Conservation (phyloP, 2,329 filamentous ascomycete genomes). For the Chaetomium sp. region DNA sequence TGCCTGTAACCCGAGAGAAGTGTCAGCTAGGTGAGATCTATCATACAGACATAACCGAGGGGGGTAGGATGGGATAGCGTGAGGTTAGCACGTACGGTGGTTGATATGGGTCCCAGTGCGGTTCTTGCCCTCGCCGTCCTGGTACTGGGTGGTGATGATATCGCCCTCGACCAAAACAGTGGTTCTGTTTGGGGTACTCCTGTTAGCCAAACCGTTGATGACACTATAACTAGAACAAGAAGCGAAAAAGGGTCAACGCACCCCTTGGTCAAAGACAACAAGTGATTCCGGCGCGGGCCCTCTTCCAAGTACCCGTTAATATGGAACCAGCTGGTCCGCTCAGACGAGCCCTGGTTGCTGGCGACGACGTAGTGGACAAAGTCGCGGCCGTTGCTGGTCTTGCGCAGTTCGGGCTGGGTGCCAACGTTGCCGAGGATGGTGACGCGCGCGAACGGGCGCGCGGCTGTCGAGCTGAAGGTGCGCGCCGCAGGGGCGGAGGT, state of each 20-base stretch:
- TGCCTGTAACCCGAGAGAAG: neutral
- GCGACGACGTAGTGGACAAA: slow-evolving; percentile 72
- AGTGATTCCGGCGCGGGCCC: slow-evolving; percentile 62
- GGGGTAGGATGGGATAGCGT: neutral
- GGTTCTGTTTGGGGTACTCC: slow-evolving; percentile 45
- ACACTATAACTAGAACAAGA: neutral
- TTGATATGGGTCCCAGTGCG: slow-evolving; percentile 60
- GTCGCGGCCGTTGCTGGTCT: slow-evolving; percentile 65
- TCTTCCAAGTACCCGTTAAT: slow-evolving; percentile 65
- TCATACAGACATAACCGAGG: neutral
- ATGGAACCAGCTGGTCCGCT: slow-evolving; percentile 82
- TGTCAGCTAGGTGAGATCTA: neutral
- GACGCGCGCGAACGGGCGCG: slow-evolving; percentile 67
- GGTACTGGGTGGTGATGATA: slow-evolving; percentile 59
- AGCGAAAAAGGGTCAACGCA: slow-evolving; percentile 41
- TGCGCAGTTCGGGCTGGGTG: slow-evolving; percentile 66
- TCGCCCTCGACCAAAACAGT: slow-evolving; percentile 81
- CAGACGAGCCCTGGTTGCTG: slow-evolving; percentile 56
- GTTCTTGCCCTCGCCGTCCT: slow-evolving; percentile 64
- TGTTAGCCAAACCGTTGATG: neutral
- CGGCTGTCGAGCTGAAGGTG: slow-evolving; percentile 67
- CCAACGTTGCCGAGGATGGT: slow-evolving; percentile 81
- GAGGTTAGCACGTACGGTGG: slow-evolving; percentile 59
- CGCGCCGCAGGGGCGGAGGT: slow-evolving; percentile 40
- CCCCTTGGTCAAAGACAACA: slow-evolving; percentile 77